These are phyloP conservation scores for Ceratobasidium sp. DNA, from an alignment of 1,284 basidiomycete species.

Conservation along the genomic window DNA sequence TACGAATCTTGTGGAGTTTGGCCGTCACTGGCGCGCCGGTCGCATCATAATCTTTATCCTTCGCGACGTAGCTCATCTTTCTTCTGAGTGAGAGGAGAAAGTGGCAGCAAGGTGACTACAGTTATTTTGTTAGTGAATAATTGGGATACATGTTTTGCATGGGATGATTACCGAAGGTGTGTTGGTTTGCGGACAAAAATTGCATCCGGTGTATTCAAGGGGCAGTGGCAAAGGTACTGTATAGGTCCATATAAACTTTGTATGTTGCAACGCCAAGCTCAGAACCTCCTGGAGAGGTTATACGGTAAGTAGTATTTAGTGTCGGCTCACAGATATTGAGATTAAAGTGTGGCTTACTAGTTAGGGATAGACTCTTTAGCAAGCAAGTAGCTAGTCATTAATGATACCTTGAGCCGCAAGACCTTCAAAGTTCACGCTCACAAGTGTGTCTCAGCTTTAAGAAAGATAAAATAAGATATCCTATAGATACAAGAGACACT, in stretches of 20 bases:
- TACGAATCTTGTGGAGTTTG: conserved; percentile 99
- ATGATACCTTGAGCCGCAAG: no score
- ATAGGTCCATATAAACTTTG: background rate
- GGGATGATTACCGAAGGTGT: conserved; percentile 35
- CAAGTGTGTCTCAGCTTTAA: no score
- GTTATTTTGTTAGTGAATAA: background rate
- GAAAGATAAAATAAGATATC: no score
- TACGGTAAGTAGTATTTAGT: no score
- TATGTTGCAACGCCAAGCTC: background rate
- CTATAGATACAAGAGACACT: no score
- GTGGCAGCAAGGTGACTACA: conserved; percentile 63
- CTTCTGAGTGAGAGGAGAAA: conserved; percentile 61
- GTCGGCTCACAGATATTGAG: no score
- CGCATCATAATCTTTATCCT: conserved; percentile 96
- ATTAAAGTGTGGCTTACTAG: no score
- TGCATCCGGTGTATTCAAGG: conserved; percentile 21
- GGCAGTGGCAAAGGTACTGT: background rate
- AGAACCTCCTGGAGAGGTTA: no score
- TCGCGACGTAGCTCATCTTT: conserved; percentile 99
- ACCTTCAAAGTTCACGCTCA: no score
- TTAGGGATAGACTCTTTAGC: no score
- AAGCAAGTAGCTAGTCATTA: no score
- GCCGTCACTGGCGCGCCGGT: conserved; percentile 85
- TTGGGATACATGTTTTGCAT: background rate
- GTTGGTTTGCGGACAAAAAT: conserved; percentile 31